Evolutionary conservation across 2,329 filamentous ascomycete genomes (phyloP).

Genomic region (Xylariaceae sp.): DNA sequence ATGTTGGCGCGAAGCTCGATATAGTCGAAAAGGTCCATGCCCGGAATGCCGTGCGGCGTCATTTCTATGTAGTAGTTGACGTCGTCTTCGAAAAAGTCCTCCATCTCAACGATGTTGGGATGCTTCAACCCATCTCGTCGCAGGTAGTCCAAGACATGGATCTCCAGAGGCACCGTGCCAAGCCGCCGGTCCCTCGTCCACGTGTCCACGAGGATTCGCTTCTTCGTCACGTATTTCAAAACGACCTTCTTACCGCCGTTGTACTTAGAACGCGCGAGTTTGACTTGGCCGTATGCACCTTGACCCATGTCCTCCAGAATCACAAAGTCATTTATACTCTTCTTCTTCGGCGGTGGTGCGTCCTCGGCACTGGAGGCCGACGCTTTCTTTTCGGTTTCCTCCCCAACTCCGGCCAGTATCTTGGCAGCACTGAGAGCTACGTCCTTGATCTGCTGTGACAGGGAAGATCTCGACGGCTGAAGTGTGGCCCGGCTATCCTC

Average conservation of each 20-base stretch:
- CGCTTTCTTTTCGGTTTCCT: conserved; percentile 22
- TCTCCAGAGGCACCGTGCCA: conserved; percentile 92
- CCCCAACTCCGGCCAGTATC: conserved; percentile 40
- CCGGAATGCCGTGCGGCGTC: conserved; percentile 87
- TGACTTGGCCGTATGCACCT: conserved; percentile 96
- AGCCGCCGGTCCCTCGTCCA: conserved; percentile 93
- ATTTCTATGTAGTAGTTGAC: conserved; percentile 99
- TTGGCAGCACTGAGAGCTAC: conserved; percentile 51
- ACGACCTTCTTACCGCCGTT: conserved; percentile 75
- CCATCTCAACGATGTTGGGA: conserved; percentile 68
- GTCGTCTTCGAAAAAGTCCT: conserved; percentile 71
- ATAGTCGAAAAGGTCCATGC: conserved; percentile 98
- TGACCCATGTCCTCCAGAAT: conserved; percentile 98
- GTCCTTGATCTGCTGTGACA: conserved; percentile 54
- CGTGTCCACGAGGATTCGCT: conserved; percentile 92
- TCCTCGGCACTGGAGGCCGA: conserved; percentile 32
- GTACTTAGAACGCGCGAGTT: conserved; percentile 81
- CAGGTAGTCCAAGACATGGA: conserved; percentile 92
- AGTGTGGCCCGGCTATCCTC: conserved; percentile 39
- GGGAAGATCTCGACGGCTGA: conserved; percentile 35
- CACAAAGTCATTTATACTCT: conserved; percentile 81
- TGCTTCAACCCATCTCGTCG: conserved; percentile 64
- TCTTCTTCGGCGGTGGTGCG: conserved; percentile 52
- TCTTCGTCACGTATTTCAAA: conserved; percentile 96
- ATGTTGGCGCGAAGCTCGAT: conserved; percentile 95